Percentiles rank a stretch among this genome's conserved stretches.
Conservation (phyloP, 164 flowering plant species). For the Hamamelis virginiana region DNA sequence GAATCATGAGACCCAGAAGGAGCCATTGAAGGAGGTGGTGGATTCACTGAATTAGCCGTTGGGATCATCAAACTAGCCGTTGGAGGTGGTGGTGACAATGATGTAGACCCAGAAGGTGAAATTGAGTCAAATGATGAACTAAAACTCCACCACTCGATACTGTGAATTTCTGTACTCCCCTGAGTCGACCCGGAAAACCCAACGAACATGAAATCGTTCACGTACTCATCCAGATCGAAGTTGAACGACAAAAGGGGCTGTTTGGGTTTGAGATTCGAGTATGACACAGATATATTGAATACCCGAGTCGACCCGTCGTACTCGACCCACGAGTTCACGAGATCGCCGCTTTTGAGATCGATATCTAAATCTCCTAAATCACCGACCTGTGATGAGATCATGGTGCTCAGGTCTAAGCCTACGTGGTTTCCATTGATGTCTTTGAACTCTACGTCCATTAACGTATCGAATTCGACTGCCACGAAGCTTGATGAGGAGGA, state of each 20-base stretch:
- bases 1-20: slow-evolving; percentile 28
- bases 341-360: slow-evolving; percentile 74
- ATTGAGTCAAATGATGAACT: slow-evolving; percentile 47
- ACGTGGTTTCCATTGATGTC: slow-evolving; percentile 93
- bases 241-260: slow-evolving; percentile 45
- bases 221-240: slow-evolving; percentile 53
- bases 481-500: slow-evolving; percentile 36
- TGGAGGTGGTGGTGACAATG: slow-evolving; percentile 39
- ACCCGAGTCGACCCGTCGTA: slow-evolving; percentile 47
- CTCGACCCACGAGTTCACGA: slow-evolving; percentile 81
- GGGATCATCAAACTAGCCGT: slow-evolving; percentile 32
- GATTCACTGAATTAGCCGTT: slow-evolving; percentile 25
- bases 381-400: slow-evolving; percentile 57
- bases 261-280: slow-evolving; percentile 65
- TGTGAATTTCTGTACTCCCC: slow-evolving; percentile 90
- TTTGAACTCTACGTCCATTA: slow-evolving; percentile 83
- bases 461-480: slow-evolving; percentile 89
- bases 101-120: slow-evolving; percentile 19
- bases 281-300: slow-evolving; percentile 56
- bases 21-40: slow-evolving; percentile 39
- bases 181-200: slow-evolving; percentile 94
- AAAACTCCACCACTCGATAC: slow-evolving; percentile 91
- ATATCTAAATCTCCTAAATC: slow-evolving; percentile 57
- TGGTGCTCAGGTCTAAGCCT: slow-evolving; percentile 70
- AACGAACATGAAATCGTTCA: slow-evolving; percentile 73